Evolutionary conservation across 176 grass and related monocot genomes (phyloP), one percentile per base, ranked within the genome.

Genomic region (Oryza punctata): DNA sequence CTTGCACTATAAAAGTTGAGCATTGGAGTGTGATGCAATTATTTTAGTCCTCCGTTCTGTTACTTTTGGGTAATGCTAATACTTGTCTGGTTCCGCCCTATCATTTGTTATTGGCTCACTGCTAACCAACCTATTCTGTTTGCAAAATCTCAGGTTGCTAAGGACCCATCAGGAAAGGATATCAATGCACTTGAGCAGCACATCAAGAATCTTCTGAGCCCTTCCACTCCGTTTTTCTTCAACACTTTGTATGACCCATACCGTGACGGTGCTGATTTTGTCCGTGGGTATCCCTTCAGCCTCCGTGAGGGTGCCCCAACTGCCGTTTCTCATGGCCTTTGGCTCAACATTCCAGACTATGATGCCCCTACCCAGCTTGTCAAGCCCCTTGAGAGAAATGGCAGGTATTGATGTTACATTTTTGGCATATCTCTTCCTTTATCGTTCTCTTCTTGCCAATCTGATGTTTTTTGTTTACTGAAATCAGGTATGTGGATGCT

Each of bases 301-400:
- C 91, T 93, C 71, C 91, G 91, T 16, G 91, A 93, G 81, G 91
- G 91, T 79, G 78, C 64, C 43, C 77, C 85, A 61, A 90, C 91
- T 88, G 91, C 85, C 61, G 85, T 93, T 66, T 93, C 91, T 67
- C 91, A 93, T 32, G 91, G 91, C 49, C 85, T 90, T 76, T 93
- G 91, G 91, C 91, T 93, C 43, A 93, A 93, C 82, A 85, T 93
- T 82, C 91, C 91, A 14, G 91, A 93, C 68, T 90, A 93, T 43
- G 91, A 93, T 88, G 91, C 91, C 30, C 91, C 91, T 72, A 93
- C 91, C 40, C 91, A 93, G 73, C 91, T 93, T 82, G 91, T 93
- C 26, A 93, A 93, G 72, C 91, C 91, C 16, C 85, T 43, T 43
- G 91, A 93, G 78, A 93, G 85, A 82, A 93, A 93, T 54, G 71